Evolutionary conservation across 2,329 filamentous ascomycete species (phyloP).

Genomic region (Colletotrichum sp.): DNA sequence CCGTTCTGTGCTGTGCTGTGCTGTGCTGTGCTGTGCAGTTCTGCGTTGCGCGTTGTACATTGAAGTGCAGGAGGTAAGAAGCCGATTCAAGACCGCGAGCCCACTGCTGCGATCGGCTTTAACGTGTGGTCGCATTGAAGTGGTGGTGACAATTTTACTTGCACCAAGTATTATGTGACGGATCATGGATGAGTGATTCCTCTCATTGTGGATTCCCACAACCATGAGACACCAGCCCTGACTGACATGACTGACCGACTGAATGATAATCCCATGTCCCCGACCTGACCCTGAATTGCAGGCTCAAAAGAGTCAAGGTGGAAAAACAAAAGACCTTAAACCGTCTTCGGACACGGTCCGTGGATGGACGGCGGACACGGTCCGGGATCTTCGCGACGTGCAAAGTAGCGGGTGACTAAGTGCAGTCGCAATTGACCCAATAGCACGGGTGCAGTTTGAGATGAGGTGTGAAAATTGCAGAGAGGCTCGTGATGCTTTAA

Average conservation of each 20-base stretch:
- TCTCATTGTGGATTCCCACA: neutral
- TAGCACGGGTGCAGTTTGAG: conserved; percentile 19
- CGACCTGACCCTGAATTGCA: neutral
- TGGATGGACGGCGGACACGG: neutral
- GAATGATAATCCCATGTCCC: neutral
- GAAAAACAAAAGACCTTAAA: neutral
- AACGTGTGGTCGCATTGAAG: neutral
- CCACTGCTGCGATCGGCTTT: neutral
- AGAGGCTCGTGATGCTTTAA: conserved; percentile 20
- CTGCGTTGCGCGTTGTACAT: neutral
- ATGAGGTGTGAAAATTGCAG: conserved; percentile 18
- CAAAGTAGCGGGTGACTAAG: conserved; percentile 4
- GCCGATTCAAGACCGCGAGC: neutral
- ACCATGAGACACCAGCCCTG: neutral
- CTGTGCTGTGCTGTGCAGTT: neutral
- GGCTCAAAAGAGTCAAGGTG: neutral
- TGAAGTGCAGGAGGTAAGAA: neutral
- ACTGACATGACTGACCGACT: neutral
- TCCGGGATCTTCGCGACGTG: neutral
- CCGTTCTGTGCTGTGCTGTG: neutral
- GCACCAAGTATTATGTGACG: neutral
- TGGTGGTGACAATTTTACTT: neutral
- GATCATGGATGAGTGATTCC: neutral
- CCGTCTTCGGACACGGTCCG: conserved; percentile 10
- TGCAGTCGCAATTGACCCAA: conserved; percentile 3